A percentile compares a stretch with the other conserved stretches of the same genome.
These are phyloP conservation scores for Trametes sp. DNA, from an alignment of 1,284 basidiomycete genomes.

Conservation along the genomic window DNA sequence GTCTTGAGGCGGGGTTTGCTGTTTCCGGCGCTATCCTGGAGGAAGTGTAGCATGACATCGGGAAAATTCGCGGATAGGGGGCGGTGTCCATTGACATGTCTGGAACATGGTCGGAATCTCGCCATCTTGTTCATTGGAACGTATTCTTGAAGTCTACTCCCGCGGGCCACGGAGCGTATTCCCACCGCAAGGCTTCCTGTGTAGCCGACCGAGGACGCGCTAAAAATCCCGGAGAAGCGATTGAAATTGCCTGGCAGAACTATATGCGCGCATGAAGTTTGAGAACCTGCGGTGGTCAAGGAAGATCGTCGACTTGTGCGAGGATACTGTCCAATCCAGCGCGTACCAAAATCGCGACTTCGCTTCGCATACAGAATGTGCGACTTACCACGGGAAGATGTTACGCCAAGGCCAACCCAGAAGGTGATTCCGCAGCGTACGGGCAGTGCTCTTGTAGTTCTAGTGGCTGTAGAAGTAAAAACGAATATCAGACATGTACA, in stretches of 20 bases:
- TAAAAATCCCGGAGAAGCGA: neutral
- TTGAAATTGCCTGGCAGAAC: neutral
- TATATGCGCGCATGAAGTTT: neutral
- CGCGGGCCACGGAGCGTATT: constrained; percentile 7
- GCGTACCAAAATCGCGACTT: neutral
- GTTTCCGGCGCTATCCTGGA: neutral
- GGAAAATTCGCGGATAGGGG: neutral
- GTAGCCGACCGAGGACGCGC: neutral
- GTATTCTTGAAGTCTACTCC: constrained; percentile 11
- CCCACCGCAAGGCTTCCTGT: constrained; percentile 1
- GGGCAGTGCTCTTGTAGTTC: neutral
- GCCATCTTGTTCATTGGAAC: constrained; percentile 1
- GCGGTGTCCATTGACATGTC: neutral
- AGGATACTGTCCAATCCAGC: neutral
- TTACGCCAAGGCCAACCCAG: neutral
- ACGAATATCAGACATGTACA: neutral
- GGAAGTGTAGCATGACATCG: neutral
- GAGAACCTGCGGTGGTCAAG: neutral
- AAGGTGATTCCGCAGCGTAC: neutral
- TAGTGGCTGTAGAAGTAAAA: neutral
- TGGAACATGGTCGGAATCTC: neutral
- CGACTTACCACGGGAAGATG: neutral
- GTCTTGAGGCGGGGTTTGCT: constrained; percentile 13
- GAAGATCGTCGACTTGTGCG: neutral
- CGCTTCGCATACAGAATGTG: neutral